Base-by-base conservation (phyloP, 306 rosid genomes). In the Calophaca sinica region DNA sequence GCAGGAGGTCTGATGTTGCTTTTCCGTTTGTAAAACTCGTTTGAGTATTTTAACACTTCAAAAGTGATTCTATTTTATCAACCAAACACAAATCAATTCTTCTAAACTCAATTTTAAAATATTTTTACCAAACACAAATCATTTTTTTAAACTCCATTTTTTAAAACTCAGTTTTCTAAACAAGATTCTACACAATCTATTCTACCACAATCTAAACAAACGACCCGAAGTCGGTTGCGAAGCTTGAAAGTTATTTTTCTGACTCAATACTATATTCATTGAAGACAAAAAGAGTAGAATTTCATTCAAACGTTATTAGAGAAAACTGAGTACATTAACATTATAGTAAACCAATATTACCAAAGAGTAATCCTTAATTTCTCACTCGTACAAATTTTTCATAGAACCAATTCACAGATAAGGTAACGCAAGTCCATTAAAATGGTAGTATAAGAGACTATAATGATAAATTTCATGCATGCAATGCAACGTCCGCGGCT, bases 401-500 rank as follows among this genome's bases (percentile, higher is more conserved):
- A 50, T 39, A 72, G 6, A 50, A 66, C 15, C 15, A 54, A 66
- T 57, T 13, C 39, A 29, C 0, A 38, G 39, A n/a, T 36, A 72
- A 38, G 39, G 20, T 36, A 72, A 54, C 46, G 5, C 44, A 75
- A 75, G 26, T 42, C 9, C 13, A 45, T 3, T 5, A 29, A 33
- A 69, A 38, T 48, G 9, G 36, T 68, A 26, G 28, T 69, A 26
- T 64, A 66, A 4, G 26, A 45, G 3, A 59, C 46, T 11, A 68
- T 68, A 12, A 5, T 31, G 2, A 9, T 26, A 13, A 10, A n/a
- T n/a, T 12, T 48, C 76, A 76, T 41, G 69, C 82, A 79, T 77
- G 75, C 79, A 80, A 79, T 77, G 75, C 79, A 80, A 55, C 49
- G 45, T 42, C 2, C 6, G 26, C 4, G 6, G 36, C 7, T 44